These are phyloP conservation scores for Microsporum canis DNA, from an alignment of 2,329 filamentous ascomycete genomes.

Conservation along the genomic window DNA sequence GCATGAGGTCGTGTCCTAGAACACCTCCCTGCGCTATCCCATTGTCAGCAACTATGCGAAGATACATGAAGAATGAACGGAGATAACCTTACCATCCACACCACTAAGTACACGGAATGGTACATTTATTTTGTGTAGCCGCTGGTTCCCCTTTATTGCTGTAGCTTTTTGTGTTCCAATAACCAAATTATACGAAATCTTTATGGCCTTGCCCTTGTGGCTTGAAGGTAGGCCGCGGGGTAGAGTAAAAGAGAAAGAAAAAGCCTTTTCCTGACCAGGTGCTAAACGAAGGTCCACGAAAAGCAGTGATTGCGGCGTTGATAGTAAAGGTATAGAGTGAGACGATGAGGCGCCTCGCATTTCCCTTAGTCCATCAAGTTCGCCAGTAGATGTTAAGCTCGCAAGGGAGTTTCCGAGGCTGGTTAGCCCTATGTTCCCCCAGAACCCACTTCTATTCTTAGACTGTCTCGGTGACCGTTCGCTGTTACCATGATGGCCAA, in stretches of 20 bases:
- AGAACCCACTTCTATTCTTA: conserved; percentile 59
- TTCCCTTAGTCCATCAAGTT: conserved; percentile 87
- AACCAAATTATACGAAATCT: conserved; percentile 80
- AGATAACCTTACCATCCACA: conserved; percentile 53
- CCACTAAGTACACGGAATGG: conserved; percentile 89
- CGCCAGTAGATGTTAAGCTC: conserved; percentile 72
- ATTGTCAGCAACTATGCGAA: conserved; percentile 3
- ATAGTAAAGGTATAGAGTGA: conserved; percentile 80
- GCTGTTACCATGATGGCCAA: conserved; percentile 69
- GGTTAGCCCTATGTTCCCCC: conserved; percentile 78
- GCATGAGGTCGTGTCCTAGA: conserved; percentile 87
- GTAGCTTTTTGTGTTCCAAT: conserved; percentile 84
- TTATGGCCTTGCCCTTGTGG: conserved; percentile 84
- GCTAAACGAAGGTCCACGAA: conserved; percentile 85
- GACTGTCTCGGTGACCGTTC: conserved; percentile 57
- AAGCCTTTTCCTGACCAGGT: conserved; percentile 79
- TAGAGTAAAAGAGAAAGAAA: conserved; percentile 73
- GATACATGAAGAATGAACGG: neutral
- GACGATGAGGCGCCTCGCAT: conserved; percentile 82
- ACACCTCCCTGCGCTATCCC: conserved; percentile 60
- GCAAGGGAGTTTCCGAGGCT: conserved; percentile 78
- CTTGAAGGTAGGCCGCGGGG: conserved; percentile 83
- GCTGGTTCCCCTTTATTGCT: conserved; percentile 61
- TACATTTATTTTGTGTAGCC: conserved; percentile 80
- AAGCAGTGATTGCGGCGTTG: conserved; percentile 85